Evolutionary conservation across 441 rosid genomes (phyloP).

Genomic region (Eutrema salsugineum): DNA sequence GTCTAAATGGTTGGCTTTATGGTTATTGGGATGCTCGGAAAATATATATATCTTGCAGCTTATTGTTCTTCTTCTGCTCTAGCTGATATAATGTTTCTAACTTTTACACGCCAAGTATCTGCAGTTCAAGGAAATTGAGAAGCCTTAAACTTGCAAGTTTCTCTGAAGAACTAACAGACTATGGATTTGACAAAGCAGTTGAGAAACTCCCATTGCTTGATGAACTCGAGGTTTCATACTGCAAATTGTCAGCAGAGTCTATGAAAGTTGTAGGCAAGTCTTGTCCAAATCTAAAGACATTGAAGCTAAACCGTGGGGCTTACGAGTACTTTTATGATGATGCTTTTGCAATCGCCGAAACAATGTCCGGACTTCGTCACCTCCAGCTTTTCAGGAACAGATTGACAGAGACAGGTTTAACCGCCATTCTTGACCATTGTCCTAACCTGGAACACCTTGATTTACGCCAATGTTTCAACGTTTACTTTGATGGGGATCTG

Average conservation of each 20-base stretch:
- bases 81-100: background rate
- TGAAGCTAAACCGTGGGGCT: conserved; percentile 39
- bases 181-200: too few species aligned
- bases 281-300: conserved; percentile 46
- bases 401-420: background rate
- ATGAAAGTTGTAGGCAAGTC: conserved; percentile 32
- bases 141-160: too few species aligned
- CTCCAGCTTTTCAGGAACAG: conserved; percentile 37
- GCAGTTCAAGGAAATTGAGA: conserved; percentile 44
- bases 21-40: too few species aligned
- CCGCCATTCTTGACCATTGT: conserved; percentile 27
- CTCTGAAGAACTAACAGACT: too few species aligned
- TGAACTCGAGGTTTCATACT: conserved; percentile 12
- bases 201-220: conserved; percentile 30
- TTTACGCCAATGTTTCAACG: conserved; percentile 52
- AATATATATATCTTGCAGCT: background rate
- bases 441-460: conserved; percentile 51
- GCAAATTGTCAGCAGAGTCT: too few species aligned
- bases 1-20: too few species aligned
- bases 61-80: background rate
- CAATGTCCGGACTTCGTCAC: conserved; percentile 40
- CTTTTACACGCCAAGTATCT: background rate
- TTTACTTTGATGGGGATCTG: conserved; percentile 33
- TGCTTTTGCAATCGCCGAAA: conserved; percentile 48
- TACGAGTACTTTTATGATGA: background rate